Conservation (phyloP, 2,329 filamentous ascomycete species). For the Cryphonectria radicalis region DNA sequence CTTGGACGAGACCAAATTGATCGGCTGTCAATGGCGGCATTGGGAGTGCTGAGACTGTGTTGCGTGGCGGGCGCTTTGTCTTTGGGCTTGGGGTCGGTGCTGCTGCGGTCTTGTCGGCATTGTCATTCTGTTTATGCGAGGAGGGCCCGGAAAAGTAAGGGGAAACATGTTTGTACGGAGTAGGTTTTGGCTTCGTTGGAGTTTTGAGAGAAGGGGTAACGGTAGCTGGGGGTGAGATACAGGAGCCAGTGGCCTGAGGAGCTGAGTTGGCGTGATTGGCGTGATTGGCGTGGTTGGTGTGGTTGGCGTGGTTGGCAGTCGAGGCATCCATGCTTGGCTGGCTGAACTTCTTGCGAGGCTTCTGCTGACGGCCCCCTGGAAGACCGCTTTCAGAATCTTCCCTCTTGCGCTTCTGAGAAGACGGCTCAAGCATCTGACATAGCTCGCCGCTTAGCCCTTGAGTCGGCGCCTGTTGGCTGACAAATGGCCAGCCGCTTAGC, state of each 20-base stretch:
- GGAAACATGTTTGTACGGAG: slow-evolving; percentile 14
- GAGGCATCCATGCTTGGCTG: slow-evolving; percentile 26
- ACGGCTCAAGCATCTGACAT: neutral
- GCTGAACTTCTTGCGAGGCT: neutral
- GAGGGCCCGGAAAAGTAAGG: slow-evolving; percentile 20
- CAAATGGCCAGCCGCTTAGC: slow-evolving; percentile 7
- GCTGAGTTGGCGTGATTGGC: slow-evolving; percentile 46
- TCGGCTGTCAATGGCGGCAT: slow-evolving; percentile 69
- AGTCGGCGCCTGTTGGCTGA: slow-evolving; percentile 11
- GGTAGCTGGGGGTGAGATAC: slow-evolving; percentile 4
- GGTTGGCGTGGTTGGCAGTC: slow-evolving; percentile 48
- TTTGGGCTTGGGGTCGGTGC: slow-evolving; percentile 32
- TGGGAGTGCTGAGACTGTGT: slow-evolving; percentile 58
- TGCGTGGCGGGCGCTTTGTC: slow-evolving; percentile 43
- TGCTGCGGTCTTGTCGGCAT: slow-evolving; percentile 19
- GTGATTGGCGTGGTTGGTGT: slow-evolving; percentile 46
- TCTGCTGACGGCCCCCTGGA: neutral
- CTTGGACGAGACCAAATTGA: slow-evolving; percentile 81
- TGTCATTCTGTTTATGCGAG: slow-evolving; percentile 13
- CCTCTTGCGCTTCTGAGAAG: neutral
- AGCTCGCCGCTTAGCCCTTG: slow-evolving; percentile 2
- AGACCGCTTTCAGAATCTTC: neutral
- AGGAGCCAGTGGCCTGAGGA: slow-evolving; percentile 34
- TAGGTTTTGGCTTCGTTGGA: slow-evolving; percentile 15
- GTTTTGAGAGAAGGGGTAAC: slow-evolving; percentile 30